Evolutionary conservation across 2,329 filamentous ascomycete species (phyloP), one percentile per base, ranked within the genome.

Genomic region (Aulographum hederae): DNA sequence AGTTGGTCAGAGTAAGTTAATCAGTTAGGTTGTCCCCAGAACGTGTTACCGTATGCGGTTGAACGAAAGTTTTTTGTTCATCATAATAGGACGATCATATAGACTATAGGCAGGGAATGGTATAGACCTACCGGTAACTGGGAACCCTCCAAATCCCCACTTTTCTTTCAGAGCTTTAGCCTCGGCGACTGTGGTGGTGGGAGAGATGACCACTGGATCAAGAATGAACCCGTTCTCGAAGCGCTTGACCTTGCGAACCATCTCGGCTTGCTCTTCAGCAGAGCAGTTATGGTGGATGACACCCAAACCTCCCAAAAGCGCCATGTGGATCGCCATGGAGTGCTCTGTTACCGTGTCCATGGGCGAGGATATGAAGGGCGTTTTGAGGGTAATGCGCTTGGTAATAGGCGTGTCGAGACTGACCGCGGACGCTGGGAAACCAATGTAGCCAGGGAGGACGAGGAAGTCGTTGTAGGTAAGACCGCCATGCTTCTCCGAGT

Each of bases 61-160:
- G 89, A 98, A 98, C 89, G 89, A 98, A 98, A 98, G 89, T 95
- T 95, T 94, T 60, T 67, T 64, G 57, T 53, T 71, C 89, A 93
- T 93, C 80, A 84, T 64, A 58, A 51, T 45, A 60, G n/a, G n/a
- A n/a, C n/a, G n/a, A n/a, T n/a, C n/a, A n/a, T n/a, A n/a, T n/a
- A n/a, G n/a, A n/a, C n/a, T n/a, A n/a, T n/a, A n/a, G n/a, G n/a
- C n/a, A 35, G 34, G 28, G 25, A 39, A 40, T 36, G 37, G 35
- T 38, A 37, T 30, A 34, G 39, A 39, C 86, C 69, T 66, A 98
- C 91, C 89, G 60, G 89, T 98, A 37, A 98, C 86, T 37, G 89
- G 89, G 62, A 94, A 95, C 46, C 89, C 89, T 51, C 91, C 89
- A 50, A 98, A 98, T 18, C 89, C 86, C 81, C 89, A 95, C 63